Percentiles rank a stretch among this genome's conserved stretches.
Conservation (phyloP, 2,329 filamentous ascomycete genomes). For the Aquanectria penicillioides region DNA sequence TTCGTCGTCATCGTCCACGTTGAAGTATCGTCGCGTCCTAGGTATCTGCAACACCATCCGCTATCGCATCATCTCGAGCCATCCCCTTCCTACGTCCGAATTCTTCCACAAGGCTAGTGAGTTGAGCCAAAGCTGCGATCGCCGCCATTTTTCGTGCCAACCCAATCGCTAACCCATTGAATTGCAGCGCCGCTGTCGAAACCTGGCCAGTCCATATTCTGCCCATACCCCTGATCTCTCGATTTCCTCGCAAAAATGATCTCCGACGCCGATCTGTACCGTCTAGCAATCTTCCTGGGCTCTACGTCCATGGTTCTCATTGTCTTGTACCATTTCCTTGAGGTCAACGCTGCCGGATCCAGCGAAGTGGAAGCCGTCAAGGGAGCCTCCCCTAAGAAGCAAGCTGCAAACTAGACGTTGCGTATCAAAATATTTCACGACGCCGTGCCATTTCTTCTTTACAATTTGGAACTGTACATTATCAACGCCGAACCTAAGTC, state of each 20-base stretch:
- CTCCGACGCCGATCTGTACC: conserved; percentile 90
- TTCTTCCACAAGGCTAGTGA: neutral
- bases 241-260: conserved; percentile 75
- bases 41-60: conserved; percentile 4
- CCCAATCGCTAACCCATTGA: conserved; percentile 23
- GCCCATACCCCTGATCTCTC: conserved; percentile 6
- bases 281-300: conserved; percentile 92
- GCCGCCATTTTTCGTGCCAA: neutral
- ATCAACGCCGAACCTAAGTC: neutral
- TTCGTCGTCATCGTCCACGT: conserved; percentile 26
- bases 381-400: conserved; percentile 26
- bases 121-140: neutral
- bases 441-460: neutral
- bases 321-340: conserved; percentile 94
- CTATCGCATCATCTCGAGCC: neutral
- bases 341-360: conserved; percentile 75
- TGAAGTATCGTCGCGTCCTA: conserved; percentile 16
- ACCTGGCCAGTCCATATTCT: conserved; percentile 4
- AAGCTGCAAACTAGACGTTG: conserved; percentile 21
- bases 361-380: conserved; percentile 25
- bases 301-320: conserved; percentile 91
- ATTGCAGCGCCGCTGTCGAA: conserved; percentile 16
- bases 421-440: neutral
- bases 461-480: conserved; percentile 12
- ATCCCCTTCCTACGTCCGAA: neutral